Base-by-base conservation (phyloP, 192 early-diverging fungal species). In the Kappamyces sp. region DNA sequence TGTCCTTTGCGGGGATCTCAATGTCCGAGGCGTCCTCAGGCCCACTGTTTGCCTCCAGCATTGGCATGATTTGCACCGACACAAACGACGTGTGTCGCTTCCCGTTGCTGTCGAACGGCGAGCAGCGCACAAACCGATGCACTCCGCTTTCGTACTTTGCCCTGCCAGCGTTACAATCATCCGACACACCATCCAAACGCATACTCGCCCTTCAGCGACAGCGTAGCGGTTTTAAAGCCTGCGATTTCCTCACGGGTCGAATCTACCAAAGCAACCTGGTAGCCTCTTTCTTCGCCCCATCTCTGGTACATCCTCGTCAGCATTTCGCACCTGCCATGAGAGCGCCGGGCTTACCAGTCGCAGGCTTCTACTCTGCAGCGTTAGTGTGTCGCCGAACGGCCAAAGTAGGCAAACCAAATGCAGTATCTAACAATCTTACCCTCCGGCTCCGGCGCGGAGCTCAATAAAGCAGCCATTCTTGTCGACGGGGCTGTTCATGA, bases 41-140 rank as follows among this genome's bases (percentile, higher is more conserved):
- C 9, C 47, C 51, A 7, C 36, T 53, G 47, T 41, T 53, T 6
- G 49, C 59, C 4, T 71, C 53, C 9, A 63, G 55, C 12, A 59
- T 53, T 0, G 78, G 78, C 40, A 62, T 67, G 8, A 74, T 64
- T 51, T 70, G 64, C 9, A 75, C 68, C 2, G 63, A 49, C 2
- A 69, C 70, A 65, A 85, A 85, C 6, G 80, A 80, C 9, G 83
- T 85, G 61, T 85, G 83, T 15, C 83, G 67, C 59, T 75, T 76
- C 45, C 43, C 57, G 14, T 51, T 60, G 29, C 66, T 54, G 36
- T 75, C 73, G 52, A 78, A 81, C 33, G 77, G 77, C 9, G 68
- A 72, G 5, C 67, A 54, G 35, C 79, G 63, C n/a, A 81, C 79
- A 47, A 81, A 71, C 34, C 79, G 59, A 54, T 81, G 79, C 11